Evolutionary conservation across 2,329 filamentous ascomycete genomes (phyloP), one percentile per base, ranked within the genome.

Genomic region (Colletotrichum euphorbiae): DNA sequence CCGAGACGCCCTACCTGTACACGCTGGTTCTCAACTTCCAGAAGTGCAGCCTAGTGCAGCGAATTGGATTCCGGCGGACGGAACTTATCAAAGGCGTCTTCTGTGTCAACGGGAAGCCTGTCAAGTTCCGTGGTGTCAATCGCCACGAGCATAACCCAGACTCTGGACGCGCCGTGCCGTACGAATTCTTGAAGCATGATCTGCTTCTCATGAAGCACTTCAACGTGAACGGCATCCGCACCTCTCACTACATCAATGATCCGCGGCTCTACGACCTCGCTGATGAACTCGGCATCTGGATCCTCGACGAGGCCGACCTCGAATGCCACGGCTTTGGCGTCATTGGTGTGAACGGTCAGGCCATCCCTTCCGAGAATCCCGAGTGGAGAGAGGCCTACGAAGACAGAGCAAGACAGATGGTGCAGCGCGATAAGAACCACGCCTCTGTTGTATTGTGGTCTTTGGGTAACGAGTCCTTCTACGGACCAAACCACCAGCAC

Each of bases 381-480:
- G 83, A 83, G 0, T 91, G 89, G 89, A 79, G 79, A 62, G 83
- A 86, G 1, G 88, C 90, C 0, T 93, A 93, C 71, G 78, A 93
- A 2, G 90, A 93, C 73, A 85, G 91, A 1, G 88, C 88, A 4
- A 78, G 82, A 31, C 89, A 91, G 69, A 80, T 93, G 71, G 87
- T 93, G 0, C 82, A 86, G 71, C 82, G 91, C 11, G 81, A 83
- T 70, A 83, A 82, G 71, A 84, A 92, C 59, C 88, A 91, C 71
- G 80, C 90, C 0, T 90, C 83, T 6, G 80, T 93, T 3, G 86
- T 93, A 50, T 86, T 92, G 58, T 93, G 91, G 91, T 90, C 87
- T 17, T 80, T 93, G 0, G 91, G 91, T 0, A 93, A 93, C 65
- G 90, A 93, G 74, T 84, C 90, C 0, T 93, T 91, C 72, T 92